Evolutionary conservation across 371 early-diverging fungal genomes (phyloP), one percentile per base, ranked within the genome.

Genomic region (Batrachochytrium dendrobatidis): DNA sequence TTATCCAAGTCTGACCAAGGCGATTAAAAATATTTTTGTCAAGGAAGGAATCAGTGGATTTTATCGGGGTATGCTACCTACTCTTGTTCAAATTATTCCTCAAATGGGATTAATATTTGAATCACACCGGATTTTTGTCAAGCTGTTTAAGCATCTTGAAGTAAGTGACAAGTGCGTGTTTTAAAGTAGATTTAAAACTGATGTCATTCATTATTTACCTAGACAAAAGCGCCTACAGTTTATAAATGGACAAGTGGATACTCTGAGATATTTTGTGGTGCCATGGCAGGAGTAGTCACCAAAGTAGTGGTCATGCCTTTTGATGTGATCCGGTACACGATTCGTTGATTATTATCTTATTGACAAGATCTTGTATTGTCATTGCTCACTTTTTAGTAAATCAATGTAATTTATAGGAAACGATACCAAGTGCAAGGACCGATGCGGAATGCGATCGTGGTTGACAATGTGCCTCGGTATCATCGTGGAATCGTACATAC

Each of bases 241-340:
- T 24, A 10, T 20, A n/a, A 32, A 10, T 32, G 28, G 32, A 29
- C 25, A 31, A 39, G 15, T 25, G 70, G 60, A 32, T 51, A 49
- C 43, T 52, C 70, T 34, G 62, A 92, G 35, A 76, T 88, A 57
- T n/a, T 89, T 2, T 78, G 85, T 59, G 96, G 96, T 1, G 94
- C 83, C 0, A 48, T 87, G 12, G 86, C 94, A 0, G 95, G 95
- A 1, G 70, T 88, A 6, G 60, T 90, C 28, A 82, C 86, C 34
- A 97, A 97, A 69, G 80, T 86, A 0, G 83, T 74, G 2, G 87
- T 94, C 18, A 93, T 91, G 79, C 96, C 96, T 0, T 77, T 96
- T 59, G 97, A 97, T 69, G 80, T 90, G 29, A 83, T 94, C 18
- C 55, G 70, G 65, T 72, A 43, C 31, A 44, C 48, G 44, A 18